A percentile compares a stretch with the other conserved stretches of the same genome.
These are phyloP conservation scores for Schizochytrium sp. DNA, from an alignment of 108 stramenopile genomes.

Conservation along the genomic window DNA sequence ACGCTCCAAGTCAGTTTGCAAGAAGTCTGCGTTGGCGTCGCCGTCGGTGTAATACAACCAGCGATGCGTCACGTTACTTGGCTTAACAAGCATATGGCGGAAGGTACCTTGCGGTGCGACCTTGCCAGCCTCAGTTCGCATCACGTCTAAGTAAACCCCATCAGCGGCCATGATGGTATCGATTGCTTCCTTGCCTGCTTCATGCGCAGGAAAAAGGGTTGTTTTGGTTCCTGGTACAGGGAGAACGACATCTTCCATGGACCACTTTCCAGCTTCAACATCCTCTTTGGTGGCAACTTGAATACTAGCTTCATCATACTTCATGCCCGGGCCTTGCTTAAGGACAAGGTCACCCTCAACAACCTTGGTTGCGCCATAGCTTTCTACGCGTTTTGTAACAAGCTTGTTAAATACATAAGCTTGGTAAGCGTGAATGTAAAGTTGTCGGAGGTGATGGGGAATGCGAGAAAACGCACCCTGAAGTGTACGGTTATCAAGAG, in stretches of 20 bases:
- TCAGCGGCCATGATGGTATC: slow-evolving; percentile 18
- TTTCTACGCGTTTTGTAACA: slow-evolving; percentile 68
- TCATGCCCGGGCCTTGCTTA: not conserved
- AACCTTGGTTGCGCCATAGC: slow-evolving; percentile 60
- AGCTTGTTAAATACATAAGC: slow-evolving; percentile 70
- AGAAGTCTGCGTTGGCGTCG: slow-evolving; percentile 17
- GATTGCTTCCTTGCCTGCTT: not conserved
- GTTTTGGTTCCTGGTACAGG: slow-evolving; percentile 29
- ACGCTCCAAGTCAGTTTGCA: slow-evolving; percentile 39
- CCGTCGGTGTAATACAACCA: not conserved
- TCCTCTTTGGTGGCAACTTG: not conserved
- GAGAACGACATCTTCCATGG: slow-evolving; percentile 52
- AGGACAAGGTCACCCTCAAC: slow-evolving; percentile 70
- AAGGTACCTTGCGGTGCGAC: slow-evolving; percentile 49
- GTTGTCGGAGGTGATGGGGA: not conserved
- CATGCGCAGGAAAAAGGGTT: slow-evolving; percentile 8
- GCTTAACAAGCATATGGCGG: slow-evolving; percentile 32
- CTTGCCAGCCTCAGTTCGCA: slow-evolving; percentile 32
- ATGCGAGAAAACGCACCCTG: slow-evolving; percentile 26
- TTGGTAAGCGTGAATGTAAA: slow-evolving; percentile 72
- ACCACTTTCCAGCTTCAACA: not conserved
- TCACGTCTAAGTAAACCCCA: not conserved
- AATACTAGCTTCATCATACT: not conserved
- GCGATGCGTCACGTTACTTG: slow-evolving; percentile 2
- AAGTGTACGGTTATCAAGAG: slow-evolving; percentile 71